Conservation (phyloP, 352 stramenopile genomes). For the Pythium rhizo-oryzae region DNA sequence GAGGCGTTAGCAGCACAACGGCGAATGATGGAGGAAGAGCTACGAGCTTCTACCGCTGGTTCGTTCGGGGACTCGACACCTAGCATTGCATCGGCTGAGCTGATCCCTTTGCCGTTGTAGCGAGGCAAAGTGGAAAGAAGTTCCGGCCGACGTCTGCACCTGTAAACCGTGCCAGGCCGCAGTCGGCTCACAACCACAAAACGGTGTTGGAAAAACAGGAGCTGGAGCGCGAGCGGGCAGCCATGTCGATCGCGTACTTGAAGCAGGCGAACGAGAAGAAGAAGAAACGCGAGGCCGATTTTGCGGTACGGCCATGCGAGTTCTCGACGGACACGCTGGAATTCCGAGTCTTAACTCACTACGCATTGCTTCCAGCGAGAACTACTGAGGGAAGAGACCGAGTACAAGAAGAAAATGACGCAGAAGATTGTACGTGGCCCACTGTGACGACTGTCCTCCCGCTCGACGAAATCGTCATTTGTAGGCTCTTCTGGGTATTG, state of each 20-base stretch:
- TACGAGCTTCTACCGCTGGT: slow-evolving; percentile 2
- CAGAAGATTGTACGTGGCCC: slow-evolving; percentile 56
- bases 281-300: slow-evolving; percentile 65
- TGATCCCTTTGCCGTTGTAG: not conserved
- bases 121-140: not conserved
- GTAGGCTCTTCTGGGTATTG: not conserved
- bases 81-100: no score
- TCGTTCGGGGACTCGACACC: not conserved
- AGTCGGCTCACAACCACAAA: slow-evolving; percentile 7
- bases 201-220: slow-evolving; percentile 10
- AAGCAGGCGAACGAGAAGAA: slow-evolving; percentile 63
- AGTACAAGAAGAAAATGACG: slow-evolving; percentile 74
- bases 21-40: slow-evolving; percentile 2
- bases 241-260: slow-evolving; percentile 63
- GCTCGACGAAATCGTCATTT: not conserved
- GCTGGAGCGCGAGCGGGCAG: slow-evolving; percentile 29
- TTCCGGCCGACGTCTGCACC: slow-evolving; percentile 61
- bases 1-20: slow-evolving; percentile 31
- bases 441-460: not conserved
- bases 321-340: not conserved
- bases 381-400: slow-evolving; percentile 58
- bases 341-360: no score
- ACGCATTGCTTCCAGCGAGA: no score
- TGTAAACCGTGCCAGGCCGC: slow-evolving; percentile 35
- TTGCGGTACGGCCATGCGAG: slow-evolving; percentile 47